These are phyloP conservation scores for Russula olivacea DNA, from an alignment of 768 basidiomycete genomes.

Conservation along the genomic window DNA sequence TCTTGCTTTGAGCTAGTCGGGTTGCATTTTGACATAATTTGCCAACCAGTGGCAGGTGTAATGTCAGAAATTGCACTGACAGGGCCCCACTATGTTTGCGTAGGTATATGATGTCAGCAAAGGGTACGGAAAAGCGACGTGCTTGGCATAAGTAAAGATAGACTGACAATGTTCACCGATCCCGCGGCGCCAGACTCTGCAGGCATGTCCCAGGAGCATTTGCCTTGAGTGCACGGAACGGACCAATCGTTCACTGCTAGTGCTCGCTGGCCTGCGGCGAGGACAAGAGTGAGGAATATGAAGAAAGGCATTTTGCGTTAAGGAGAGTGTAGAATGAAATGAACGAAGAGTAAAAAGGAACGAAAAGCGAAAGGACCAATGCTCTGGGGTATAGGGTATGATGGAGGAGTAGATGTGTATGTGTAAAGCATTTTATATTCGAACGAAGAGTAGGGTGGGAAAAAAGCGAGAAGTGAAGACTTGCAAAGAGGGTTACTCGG, in stretches of 20 bases:
- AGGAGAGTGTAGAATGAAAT: background rate
- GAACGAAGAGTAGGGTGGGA: background rate
- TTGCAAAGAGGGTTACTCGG: too few species aligned
- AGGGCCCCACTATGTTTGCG: conserved; percentile 11
- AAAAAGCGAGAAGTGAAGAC: background rate
- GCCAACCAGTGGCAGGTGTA: conserved; percentile 10
- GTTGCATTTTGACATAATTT: conserved; percentile 8
- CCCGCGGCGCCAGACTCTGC: background rate
- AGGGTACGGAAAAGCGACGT: background rate
- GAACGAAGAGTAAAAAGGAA: too few species aligned
- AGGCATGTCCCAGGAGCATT: conserved; percentile 17
- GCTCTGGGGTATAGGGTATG: background rate
- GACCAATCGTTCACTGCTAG: conserved; percentile 15
- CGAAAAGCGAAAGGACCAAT: too few species aligned
- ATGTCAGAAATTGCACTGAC: conserved; percentile 18
- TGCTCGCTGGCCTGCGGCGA: background rate
- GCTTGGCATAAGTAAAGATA: background rate
- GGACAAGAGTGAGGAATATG: background rate
- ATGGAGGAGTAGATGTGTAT: background rate
- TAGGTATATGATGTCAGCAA: background rate
- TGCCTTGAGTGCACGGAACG: conserved; percentile 9
- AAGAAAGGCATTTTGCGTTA: background rate
- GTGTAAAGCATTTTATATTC: too few species aligned
- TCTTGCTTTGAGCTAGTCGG: background rate
- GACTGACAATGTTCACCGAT: conserved; percentile 13